Conservation (phyloP, 2,329 filamentous ascomycete genomes). For the Fusarium miscanthi region DNA sequence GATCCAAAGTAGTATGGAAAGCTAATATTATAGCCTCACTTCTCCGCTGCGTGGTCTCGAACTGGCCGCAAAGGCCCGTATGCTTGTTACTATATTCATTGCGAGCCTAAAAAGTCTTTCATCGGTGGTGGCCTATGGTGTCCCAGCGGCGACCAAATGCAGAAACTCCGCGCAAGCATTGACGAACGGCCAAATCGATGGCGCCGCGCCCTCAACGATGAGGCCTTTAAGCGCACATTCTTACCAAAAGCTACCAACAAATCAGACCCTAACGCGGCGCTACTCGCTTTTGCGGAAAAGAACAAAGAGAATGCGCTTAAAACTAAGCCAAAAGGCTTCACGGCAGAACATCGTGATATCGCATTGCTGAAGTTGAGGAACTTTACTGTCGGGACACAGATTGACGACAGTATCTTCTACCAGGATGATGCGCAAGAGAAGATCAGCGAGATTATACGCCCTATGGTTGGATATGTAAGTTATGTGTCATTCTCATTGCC, state of each 20-base stretch:
- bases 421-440: constrained; percentile 71
- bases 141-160: constrained; percentile 74
- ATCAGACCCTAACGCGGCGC: constrained; percentile 61
- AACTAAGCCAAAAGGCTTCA: constrained; percentile 86
- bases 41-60: constrained; percentile 86
- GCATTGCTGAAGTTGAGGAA: constrained; percentile 82
- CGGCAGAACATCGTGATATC: constrained; percentile 80
- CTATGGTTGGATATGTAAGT: constrained; percentile 84
- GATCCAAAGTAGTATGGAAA: neutral
- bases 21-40: constrained; percentile 70
- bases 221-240: constrained; percentile 71
- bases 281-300: constrained; percentile 75
- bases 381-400: constrained; percentile 76
- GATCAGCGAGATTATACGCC: constrained; percentile 71
- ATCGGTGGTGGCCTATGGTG: constrained; percentile 87
- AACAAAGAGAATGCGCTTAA: constrained; percentile 84
- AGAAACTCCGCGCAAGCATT: constrained; percentile 77
- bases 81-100: constrained; percentile 88
- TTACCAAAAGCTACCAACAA: constrained; percentile 57
- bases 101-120: constrained; percentile 77
- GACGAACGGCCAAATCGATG: constrained; percentile 78
- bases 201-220: constrained; percentile 72
- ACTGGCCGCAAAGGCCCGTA: constrained; percentile 89
- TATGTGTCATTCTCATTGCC: neutral
- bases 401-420: constrained; percentile 74